phyloP scores from a whole-genome alignment of 805 yeast species.

The Alloascoidea africana region DNA sequence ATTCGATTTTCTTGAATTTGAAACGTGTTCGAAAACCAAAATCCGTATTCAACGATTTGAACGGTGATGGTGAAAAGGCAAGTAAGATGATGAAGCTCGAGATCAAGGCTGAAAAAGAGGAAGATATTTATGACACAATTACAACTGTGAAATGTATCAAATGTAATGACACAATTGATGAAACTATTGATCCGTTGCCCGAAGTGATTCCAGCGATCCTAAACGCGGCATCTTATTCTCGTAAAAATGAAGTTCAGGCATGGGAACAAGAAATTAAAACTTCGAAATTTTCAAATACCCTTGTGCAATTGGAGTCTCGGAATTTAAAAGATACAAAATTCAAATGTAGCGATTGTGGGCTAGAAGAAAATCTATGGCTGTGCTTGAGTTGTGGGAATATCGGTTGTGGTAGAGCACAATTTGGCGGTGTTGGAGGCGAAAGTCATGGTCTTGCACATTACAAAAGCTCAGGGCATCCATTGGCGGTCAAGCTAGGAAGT shows the following conservation, averaged over 20 bases:
- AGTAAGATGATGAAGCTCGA: conserved; percentile 51
- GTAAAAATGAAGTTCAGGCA: conserved; percentile 58
- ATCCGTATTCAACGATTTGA: too few species aligned
- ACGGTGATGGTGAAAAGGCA: conserved; percentile 8
- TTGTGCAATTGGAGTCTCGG: neutral
- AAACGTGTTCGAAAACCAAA: conserved; percentile 32
- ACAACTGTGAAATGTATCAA: conserved; percentile 25
- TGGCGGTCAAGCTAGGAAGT: conserved; percentile 87
- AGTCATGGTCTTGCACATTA: conserved; percentile 78
- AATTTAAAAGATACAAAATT: conserved; percentile 24
- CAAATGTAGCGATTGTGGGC: conserved; percentile 36
- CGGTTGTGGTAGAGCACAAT: conserved; percentile 92
- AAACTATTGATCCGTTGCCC: conserved; percentile 10
- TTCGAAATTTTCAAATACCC: conserved; percentile 7
- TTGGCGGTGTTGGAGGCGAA: conserved; percentile 89
- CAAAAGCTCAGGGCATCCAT: conserved; percentile 45
- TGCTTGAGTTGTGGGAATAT: conserved; percentile 83
- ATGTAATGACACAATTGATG: conserved; percentile 10
- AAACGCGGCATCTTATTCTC: conserved; percentile 40
- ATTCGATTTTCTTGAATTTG: conserved; percentile 45
- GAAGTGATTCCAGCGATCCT: conserved; percentile 29
- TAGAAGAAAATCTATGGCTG: conserved; percentile 76
- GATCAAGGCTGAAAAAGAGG: conserved; percentile 45
- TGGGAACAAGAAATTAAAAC: conserved; percentile 77
- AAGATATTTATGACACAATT: conserved; percentile 38